Base-by-base conservation (phyloP, 2,329 filamentous ascomycete genomes). In the Xylogone sp. region DNA sequence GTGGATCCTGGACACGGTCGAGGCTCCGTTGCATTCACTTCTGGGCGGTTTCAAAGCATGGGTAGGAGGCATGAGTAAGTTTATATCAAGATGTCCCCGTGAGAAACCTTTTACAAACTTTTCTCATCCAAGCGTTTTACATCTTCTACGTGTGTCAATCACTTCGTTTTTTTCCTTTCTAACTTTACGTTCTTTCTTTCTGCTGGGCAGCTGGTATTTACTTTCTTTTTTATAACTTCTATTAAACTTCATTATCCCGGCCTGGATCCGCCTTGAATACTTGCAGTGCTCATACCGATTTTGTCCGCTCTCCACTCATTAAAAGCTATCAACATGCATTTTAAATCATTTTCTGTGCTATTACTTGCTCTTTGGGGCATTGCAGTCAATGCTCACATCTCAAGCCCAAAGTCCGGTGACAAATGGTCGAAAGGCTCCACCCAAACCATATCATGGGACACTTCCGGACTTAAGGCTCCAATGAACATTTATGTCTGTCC, bases 371-470 rank as follows among this genome's bases (percentile, higher is more conserved):
- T 59, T 19, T 50, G 47, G 5, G 45, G 50, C 24, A 27, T 57
- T 27, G 43, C 43, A 43, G 6, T 50, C 49, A n/a, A 50, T 44
- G 5, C 39, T 55, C 27, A 50, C 42, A 18, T 39, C 4, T 39
- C n/a, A 18, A 60, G 53, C 20, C 56, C 58, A 19, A 49, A 50
- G 31, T 31, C 52, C 1, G 55, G 53, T 21, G 55, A 58, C n/a
- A 20, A 50, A 34, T 56, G 51, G 53, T 10, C 43, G 2, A 47
- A 55, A 18, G 51, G 50, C 16, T 21, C 51, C 45, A 45, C 51
- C 13, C 51, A 51, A 3, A 48, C 43, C 12, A 54, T 60, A 20
- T 22, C 21, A 12, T 60, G 58, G 58, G 56, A 60, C 43, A 54
- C 50, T 3, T 49, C 44, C 27, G 50, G 48, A 19, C 42, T 55